Percentiles rank a stretch among this genome's conserved stretches.
phyloP scores from a whole-genome alignment of 73 alveolate genomes.

The Stentor coeruleus region DNA sequence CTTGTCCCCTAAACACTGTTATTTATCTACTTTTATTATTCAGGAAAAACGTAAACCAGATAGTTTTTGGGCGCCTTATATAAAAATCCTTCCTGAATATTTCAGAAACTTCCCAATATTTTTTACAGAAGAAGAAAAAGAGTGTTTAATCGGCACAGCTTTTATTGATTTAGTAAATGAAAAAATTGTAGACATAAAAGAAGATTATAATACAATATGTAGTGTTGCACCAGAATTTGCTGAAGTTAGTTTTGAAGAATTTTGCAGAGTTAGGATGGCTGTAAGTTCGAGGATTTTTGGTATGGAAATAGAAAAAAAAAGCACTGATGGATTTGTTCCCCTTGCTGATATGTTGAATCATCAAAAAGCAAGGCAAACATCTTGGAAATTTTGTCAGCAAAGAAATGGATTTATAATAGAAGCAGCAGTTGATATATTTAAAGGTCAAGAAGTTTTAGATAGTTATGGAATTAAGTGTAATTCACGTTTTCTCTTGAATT shows the following conservation, averaged over 20 bases:
- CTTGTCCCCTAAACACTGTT: constrained; percentile 95
- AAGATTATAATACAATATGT: constrained; percentile 84
- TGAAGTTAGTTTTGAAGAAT: constrained; percentile 74
- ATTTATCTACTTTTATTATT: constrained; percentile 81
- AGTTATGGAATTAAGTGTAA: constrained; percentile 95
- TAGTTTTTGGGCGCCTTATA: constrained; percentile 77
- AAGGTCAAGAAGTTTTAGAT: constrained; percentile 86
- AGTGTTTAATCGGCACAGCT: constrained; percentile 89
- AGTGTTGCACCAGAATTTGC: constrained; percentile 73
- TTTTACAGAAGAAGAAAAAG: constrained; percentile 78
- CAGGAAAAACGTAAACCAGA: constrained; percentile 71
- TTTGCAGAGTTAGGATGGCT: constrained; percentile 88
- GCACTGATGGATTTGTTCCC: constrained; percentile 97
- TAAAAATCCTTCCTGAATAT: constrained; percentile 84
- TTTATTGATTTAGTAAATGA: constrained; percentile 62
- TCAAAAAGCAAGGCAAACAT: constrained; percentile 88
- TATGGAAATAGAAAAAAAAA: constrained; percentile 68
- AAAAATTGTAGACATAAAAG: constrained; percentile 71
- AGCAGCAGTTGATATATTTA: constrained; percentile 80
- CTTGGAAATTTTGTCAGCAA: constrained; percentile 86
- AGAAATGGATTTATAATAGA: constrained; percentile 84
- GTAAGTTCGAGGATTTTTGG: constrained; percentile 91
- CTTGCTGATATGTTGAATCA: constrained; percentile 97
- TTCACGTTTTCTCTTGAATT: constrained; percentile 87
- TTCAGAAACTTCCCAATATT: constrained; percentile 88